Conservation (phyloP, 2,329 filamentous ascomycete genomes). For the Stemphylium beticola region DNA sequence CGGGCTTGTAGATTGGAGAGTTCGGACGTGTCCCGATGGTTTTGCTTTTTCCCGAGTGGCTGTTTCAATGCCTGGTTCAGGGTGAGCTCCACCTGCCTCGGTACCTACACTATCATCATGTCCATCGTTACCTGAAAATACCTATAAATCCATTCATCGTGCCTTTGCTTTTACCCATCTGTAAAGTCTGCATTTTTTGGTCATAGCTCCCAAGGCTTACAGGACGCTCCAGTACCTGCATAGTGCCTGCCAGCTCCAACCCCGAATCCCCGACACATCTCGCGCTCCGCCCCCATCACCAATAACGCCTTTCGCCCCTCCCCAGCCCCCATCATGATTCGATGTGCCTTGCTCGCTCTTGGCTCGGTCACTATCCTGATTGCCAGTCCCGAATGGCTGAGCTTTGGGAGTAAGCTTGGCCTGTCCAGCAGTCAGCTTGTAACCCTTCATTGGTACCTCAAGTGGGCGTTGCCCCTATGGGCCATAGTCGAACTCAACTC, state of each 20-base stretch:
- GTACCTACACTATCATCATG: not conserved
- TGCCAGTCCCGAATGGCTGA: conserved; percentile 31
- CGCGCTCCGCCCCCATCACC: conserved; percentile 2
- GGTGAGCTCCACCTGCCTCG: not conserved
- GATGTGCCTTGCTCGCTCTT: conserved; percentile 23
- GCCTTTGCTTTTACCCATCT: not conserved
- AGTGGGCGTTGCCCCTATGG: conserved; percentile 33
- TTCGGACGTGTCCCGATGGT: not conserved
- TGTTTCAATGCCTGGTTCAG: not conserved
- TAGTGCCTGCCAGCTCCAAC: conserved; percentile 5
- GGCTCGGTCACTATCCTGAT: conserved; percentile 25
- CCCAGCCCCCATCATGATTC: conserved; percentile 25
- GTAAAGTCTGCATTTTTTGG: not conserved
- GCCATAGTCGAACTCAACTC: conserved; percentile 36
- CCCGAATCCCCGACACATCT: not conserved
- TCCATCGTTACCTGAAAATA: not conserved
- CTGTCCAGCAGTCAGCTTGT: conserved; percentile 33
- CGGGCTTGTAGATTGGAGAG: not conserved
- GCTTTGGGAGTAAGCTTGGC: conserved; percentile 20
- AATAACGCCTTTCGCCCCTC: conserved; percentile 3
- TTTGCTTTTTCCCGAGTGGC: not conserved
- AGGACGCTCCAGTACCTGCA: not conserved
- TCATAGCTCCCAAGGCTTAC: not conserved
- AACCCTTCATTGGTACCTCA: conserved; percentile 31
- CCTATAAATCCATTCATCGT: not conserved